Conservation (phyloP, 1,139 yeast genomes). For the Lodderomyces margitis region DNA sequence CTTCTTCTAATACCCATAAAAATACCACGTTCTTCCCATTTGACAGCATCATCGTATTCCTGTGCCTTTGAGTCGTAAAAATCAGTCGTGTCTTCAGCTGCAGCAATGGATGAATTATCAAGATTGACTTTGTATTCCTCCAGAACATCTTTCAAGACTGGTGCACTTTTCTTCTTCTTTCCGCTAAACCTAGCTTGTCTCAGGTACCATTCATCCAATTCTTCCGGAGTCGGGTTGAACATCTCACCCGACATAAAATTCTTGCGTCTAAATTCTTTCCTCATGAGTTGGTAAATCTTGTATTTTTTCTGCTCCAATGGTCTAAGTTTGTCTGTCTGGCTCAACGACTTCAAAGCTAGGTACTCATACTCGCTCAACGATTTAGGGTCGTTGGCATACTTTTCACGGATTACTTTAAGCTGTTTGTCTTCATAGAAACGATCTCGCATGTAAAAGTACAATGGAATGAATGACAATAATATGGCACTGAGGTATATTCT, state of each 20-base stretch:
- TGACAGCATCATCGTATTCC: conserved; percentile 78
- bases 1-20: conserved; percentile 80
- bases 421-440: conserved; percentile 66
- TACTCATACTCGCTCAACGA: conserved; percentile 60
- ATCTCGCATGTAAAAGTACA: conserved; percentile 66
- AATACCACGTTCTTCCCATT: conserved; percentile 82
- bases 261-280: conserved; percentile 50
- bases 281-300: conserved; percentile 50
- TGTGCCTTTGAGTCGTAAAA: conserved; percentile 79
- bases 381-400: conserved; percentile 38
- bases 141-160: conserved; percentile 20
- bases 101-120: conserved; percentile 47
- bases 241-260: conserved; percentile 42
- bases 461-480: conserved; percentile 53
- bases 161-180: conserved; percentile 23
- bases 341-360: conserved; percentile 55
- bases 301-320: conserved; percentile 57
- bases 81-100: conserved; percentile 77
- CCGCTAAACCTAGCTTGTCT: conserved; percentile 29
- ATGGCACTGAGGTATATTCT: conserved; percentile 58
- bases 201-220: conserved; percentile 45
- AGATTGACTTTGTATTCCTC: conserved; percentile 24
- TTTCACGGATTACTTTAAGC: conserved; percentile 43
- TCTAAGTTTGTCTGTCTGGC: conserved; percentile 45
- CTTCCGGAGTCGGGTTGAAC: conserved; percentile 54